A percentile compares a stretch with the other conserved stretches of the same genome.
phyloP scores from a whole-genome alignment of 192 early-diverging fungal species.

The Coemansia sp. region DNA sequence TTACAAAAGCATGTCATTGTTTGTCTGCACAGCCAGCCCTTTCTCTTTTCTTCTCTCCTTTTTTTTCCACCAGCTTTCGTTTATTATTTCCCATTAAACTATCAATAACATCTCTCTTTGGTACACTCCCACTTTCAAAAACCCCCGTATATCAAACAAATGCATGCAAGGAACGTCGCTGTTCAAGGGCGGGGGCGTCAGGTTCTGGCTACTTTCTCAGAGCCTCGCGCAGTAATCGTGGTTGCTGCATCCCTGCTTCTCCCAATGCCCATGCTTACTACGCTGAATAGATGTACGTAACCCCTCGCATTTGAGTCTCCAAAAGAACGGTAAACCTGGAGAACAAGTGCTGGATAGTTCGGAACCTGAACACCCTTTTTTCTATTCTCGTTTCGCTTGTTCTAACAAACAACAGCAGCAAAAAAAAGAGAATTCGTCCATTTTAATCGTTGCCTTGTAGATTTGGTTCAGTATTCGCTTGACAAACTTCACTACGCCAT shows the following conservation, averaged over 20 bases:
- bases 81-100: slow-evolving; percentile 6
- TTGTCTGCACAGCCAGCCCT: neutral
- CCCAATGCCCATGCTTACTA: slow-evolving; percentile 39
- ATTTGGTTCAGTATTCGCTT: slow-evolving; percentile 35
- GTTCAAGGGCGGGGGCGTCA: slow-evolving; percentile 3
- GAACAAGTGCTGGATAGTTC: too few species aligned
- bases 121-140: neutral
- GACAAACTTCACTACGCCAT: slow-evolving; percentile 50
- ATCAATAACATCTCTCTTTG: neutral
- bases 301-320: too few species aligned
- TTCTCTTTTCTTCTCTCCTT: neutral
- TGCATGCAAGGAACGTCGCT: slow-evolving; percentile 4
- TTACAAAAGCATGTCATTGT: too few species aligned
- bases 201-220: slow-evolving; percentile 20
- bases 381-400: neutral
- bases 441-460: slow-evolving; percentile 15
- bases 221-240: slow-evolving; percentile 31
- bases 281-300: slow-evolving; percentile 42
- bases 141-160: neutral
- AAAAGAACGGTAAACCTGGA: too few species aligned
- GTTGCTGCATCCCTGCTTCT: slow-evolving; percentile 27
- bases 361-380: neutral
- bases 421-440: too few species aligned
- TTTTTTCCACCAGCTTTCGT: neutral
- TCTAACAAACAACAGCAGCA: neutral